Evolutionary conservation across 768 basidiomycete species (phyloP), one percentile per base, ranked within the genome.

Genomic region (Rubroboletus satanas): DNA sequence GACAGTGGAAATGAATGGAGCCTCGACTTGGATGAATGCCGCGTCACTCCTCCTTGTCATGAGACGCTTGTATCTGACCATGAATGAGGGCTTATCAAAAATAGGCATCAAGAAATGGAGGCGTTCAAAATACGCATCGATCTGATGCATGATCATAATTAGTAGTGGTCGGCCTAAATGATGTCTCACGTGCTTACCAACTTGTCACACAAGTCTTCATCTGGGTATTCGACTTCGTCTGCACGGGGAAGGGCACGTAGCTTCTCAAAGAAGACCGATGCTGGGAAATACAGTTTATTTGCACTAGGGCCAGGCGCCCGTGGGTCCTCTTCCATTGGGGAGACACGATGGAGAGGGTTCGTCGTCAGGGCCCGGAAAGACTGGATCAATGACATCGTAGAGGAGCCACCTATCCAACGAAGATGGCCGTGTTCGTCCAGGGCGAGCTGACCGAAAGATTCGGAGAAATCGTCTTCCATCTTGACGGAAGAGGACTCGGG

Each of bases 391-490:
- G 91, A 90, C 91, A 93, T 92, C 21, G 90, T 90, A 15, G 90
- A 93, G 5, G 92, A 93, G 49, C 90, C 88, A 39, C 91, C 91
- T 62, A 93, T 93, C 91, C 91, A 93, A 55, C 90, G 83, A 81
- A 90, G 84, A 70, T 92, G 90, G 32, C 91, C 91, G 60, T 92
- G 87, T 67, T 93, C 92, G 63, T 93, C 91, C 38, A 93, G 77
- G 28, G 92, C 90, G 49, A 93, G 81, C 68, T 93, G 90, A 18
- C 90, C 92, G 65, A 93, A 87, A 15, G 88, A 85, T 68, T 93
- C 90, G 65, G 82, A 84, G 62, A 93, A 80, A 72, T 91, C 90
- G 61, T 90, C 88, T 65, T 76, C 75, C 53, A 71, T 71, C 65
- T 74, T 74, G 60, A 71, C 58, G 41, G 62, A 59, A 31, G 71